Evolutionary conservation across 306 rosid species (phyloP), one percentile per base, ranked within the genome.

Genomic region (Quercus rubra): DNA sequence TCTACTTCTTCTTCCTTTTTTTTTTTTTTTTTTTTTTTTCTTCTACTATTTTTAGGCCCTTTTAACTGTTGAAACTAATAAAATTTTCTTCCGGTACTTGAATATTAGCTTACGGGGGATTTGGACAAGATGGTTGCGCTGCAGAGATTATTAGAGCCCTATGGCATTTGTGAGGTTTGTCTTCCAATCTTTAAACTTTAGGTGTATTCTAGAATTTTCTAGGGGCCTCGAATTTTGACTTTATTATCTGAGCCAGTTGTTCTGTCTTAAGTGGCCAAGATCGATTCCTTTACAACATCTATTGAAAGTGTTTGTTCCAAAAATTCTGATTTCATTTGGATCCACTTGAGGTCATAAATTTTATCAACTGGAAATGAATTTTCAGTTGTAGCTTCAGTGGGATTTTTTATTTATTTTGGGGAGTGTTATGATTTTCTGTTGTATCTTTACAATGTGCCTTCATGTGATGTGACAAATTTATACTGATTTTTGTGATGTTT

Each of bases 81-180:
- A 28, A 75, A 33, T 76, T 59, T 81, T 71, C 10, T 76, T 25
- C 33, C 64, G 56, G 77, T 54, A 11, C 66, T 62, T 78, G 43
- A 30, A 19, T 35, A 67, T 55, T 85, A 92, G 97, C 92, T 92
- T 64, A 89, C 97, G 0, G 97, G 97, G 87, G 96, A 90, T 83
- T 77, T 92, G 80, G 78, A 92, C 87, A 92, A 92, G 89, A 92
- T 92, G 93, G 93, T 92, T 86, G 97, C 97, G n/a, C 80, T 92
- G 75, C 97, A 92, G 80, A 88, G 97, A 76, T 58, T 91, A 81
- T 82, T 92, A 55, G 97, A 92, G 82, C 96, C 96, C 23, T 92
- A 86, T 72, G 97, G 96, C 76, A 92, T 92, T 82, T 92, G 97
- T 73, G 97, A 92, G 97, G 97, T 92, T 74, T 80, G 96, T 89